A percentile compares a stretch with the other conserved stretches of the same genome.
phyloP scores from a whole-genome alignment of 805 yeast genomes.

The Ogataea saltuana region DNA sequence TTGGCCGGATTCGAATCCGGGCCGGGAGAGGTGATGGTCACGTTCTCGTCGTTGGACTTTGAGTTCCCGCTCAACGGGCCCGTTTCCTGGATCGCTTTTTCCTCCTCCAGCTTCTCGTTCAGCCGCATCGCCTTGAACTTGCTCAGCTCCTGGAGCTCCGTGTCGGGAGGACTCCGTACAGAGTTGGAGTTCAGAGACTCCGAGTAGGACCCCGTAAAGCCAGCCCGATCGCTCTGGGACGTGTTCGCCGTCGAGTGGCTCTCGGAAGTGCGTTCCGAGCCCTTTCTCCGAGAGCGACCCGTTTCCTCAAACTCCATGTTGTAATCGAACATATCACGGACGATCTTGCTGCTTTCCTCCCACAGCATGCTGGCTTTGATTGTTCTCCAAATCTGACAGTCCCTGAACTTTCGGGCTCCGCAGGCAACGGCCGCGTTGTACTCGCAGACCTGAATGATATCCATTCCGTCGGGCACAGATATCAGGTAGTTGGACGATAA shows the following conservation, averaged over 20 bases:
- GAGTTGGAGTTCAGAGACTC: slow-evolving; percentile 22
- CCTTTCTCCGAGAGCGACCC: slow-evolving; percentile 9
- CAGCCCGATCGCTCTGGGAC: slow-evolving; percentile 23
- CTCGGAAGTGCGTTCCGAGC: slow-evolving; percentile 22
- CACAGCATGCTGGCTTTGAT: slow-evolving; percentile 49
- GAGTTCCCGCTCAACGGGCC: not conserved
- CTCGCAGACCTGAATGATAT: slow-evolving; percentile 54
- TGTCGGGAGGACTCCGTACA: slow-evolving; percentile 9
- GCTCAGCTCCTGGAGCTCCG: slow-evolving; percentile 3
- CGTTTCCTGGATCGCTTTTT: not conserved
- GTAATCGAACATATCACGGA: slow-evolving; percentile 20
- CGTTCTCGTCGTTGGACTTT: not conserved
- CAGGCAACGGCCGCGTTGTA: slow-evolving; percentile 59
- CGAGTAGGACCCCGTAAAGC: slow-evolving; percentile 25
- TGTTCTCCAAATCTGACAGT: slow-evolving; percentile 64
- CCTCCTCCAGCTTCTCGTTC: slow-evolving; percentile 2
- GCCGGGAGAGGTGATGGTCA: not conserved
- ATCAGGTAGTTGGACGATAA: slow-evolving; percentile 51
- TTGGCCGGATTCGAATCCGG: not conserved
- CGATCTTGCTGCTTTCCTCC: slow-evolving; percentile 21
- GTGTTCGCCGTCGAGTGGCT: slow-evolving; percentile 25
- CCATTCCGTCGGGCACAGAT: slow-evolving; percentile 48
- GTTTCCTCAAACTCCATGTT: slow-evolving; percentile 7
- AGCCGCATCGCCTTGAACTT: slow-evolving; percentile 5
- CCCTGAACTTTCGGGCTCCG: slow-evolving; percentile 50